Conservation (phyloP, 768 basidiomycete genomes). For the Heimioporus sp. region DNA sequence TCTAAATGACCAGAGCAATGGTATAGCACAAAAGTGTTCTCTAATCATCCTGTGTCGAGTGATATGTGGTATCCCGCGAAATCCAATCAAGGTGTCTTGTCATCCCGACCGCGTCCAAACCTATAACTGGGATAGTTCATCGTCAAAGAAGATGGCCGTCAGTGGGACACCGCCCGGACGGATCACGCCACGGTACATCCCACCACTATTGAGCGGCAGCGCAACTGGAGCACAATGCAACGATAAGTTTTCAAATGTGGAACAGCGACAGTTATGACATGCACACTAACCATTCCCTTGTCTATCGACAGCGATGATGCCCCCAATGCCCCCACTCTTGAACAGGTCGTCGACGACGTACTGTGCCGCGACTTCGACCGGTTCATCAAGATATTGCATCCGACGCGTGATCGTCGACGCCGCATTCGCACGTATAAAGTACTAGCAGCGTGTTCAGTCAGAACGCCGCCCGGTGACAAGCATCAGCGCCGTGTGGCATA, state of each 20-base stretch:
- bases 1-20: too few species aligned
- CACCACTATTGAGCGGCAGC: slow-evolving; percentile 70
- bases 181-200: slow-evolving; percentile 84
- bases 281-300: slow-evolving; percentile 57
- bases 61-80: too few species aligned
- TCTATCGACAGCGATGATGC: slow-evolving; percentile 70
- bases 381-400: slow-evolving; percentile 57
- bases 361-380: slow-evolving; percentile 53
- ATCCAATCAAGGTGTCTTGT: too few species aligned
- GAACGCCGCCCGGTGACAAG: not conserved
- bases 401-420: slow-evolving; percentile 66
- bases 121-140: slow-evolving; percentile 36
- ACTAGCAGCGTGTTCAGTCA: slow-evolving; percentile 39
- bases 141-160: slow-evolving; percentile 80
- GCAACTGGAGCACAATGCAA: slow-evolving; percentile 44
- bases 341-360: slow-evolving; percentile 58
- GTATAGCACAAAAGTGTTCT: too few species aligned
- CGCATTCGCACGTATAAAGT: slow-evolving; percentile 71
- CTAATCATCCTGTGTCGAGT: too few species aligned
- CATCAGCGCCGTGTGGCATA: slow-evolving; percentile 32
- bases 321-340: slow-evolving; percentile 65
- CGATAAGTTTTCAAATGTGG: not conserved
- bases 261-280: slow-evolving; percentile 7
- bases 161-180: slow-evolving; percentile 63
- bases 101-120: too few species aligned